Percentiles rank a stretch among this genome's conserved stretches.
phyloP scores from a whole-genome alignment of 2,329 filamentous ascomycete species.

The Elsinoe fawcettii region DNA sequence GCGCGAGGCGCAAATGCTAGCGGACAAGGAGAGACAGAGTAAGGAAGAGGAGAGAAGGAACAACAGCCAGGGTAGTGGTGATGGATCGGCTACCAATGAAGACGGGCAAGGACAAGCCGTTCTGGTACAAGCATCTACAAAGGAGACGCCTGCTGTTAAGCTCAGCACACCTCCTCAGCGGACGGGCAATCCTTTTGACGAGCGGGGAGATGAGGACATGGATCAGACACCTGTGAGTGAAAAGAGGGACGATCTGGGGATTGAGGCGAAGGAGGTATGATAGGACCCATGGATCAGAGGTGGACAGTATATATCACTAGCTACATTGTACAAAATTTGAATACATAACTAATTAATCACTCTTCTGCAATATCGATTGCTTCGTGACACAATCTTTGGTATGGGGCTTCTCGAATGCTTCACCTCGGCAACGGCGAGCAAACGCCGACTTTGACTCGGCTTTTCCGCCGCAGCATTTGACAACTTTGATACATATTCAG shows the following conservation, averaged over 20 bases:
- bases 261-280: background rate
- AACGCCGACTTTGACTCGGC: background rate
- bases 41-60: constrained; percentile 1
- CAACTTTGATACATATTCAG: background rate
- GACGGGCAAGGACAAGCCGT: background rate
- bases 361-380: too few species aligned
- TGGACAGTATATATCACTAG: constrained; percentile 8
- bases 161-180: constrained; percentile 5
- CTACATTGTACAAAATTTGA: constrained; percentile 8
- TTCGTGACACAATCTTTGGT: too few species aligned
- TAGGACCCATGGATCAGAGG: background rate
- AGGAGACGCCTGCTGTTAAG: constrained; percentile 3
- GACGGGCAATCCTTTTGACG: background rate
- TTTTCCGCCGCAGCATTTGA: background rate
- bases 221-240: constrained; percentile 11
- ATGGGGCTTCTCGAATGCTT: background rate
- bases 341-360: background rate
- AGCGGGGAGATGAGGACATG: background rate
- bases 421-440: background rate
- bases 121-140: background rate
- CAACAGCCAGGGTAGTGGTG: background rate
- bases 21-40: constrained; percentile 1
- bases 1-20: background rate
- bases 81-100: background rate
- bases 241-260: background rate